Conservation (phyloP, 495 filamentous ascomycete species). For the Lasiosphaeris hirsuta region DNA sequence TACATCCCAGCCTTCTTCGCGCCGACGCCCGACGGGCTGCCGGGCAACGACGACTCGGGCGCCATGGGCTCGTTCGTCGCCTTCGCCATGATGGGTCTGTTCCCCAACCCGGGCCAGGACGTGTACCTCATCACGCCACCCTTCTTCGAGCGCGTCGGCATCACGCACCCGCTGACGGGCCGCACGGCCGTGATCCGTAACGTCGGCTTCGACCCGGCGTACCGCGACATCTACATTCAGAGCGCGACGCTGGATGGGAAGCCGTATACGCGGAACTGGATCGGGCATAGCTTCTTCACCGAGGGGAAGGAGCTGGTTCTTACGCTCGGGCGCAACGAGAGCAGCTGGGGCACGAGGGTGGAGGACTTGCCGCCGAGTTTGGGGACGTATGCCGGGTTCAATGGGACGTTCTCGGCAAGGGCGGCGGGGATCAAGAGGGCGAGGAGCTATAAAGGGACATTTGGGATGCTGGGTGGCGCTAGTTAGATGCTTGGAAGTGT, state of each 20-base stretch:
- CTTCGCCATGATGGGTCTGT: constrained; percentile 69
- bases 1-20: constrained; percentile 68
- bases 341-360: constrained; percentile 63
- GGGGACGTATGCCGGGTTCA: constrained; percentile 35
- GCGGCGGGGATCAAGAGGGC: not conserved
- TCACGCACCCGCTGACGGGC: constrained; percentile 58
- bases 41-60: constrained; percentile 70
- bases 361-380: constrained; percentile 63
- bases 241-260: constrained; percentile 64
- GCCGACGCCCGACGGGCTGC: constrained; percentile 57
- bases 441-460: constrained; percentile 5
- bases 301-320: constrained; percentile 67
- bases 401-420: constrained; percentile 15
- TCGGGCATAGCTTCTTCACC: constrained; percentile 71
- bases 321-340: constrained; percentile 61
- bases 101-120: constrained; percentile 70
- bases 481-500: not conserved
- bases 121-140: constrained; percentile 70
- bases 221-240: constrained; percentile 65
- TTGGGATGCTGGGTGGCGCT: constrained; percentile 2
- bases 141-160: constrained; percentile 62
- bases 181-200: constrained; percentile 59
- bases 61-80: constrained; percentile 71
- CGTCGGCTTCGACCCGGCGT: constrained; percentile 62
- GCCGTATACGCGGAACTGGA: constrained; percentile 66